phyloP scores from a whole-genome alignment of 805 yeast genomes.

The Saccharomycodes ludwigii region DNA sequence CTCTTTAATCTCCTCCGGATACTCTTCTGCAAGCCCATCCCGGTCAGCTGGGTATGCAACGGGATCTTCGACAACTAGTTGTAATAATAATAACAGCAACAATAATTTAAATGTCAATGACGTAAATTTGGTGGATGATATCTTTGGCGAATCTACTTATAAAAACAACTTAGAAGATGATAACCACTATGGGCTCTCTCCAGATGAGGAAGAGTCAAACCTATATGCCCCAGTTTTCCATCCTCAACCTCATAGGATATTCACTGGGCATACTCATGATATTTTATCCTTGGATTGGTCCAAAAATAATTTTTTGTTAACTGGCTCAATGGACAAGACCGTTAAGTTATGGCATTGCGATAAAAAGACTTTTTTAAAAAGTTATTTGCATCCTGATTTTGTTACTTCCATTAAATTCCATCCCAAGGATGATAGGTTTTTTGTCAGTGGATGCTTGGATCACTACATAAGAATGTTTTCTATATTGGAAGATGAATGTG shows the following conservation, averaged over 20 bases:
- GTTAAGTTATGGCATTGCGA: constrained; percentile 80
- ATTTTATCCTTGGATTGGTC: constrained; percentile 81
- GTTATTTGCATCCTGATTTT: constrained; percentile 66
- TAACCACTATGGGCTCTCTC: too few species aligned
- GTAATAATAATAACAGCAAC: too few species aligned
- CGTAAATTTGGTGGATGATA: too few species aligned
- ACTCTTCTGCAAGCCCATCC: too few species aligned
- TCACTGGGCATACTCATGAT: constrained; percentile 56
- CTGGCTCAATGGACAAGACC: constrained; percentile 78
- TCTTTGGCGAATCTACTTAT: too few species aligned
- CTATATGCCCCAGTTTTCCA: constrained; percentile 70
- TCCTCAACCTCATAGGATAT: constrained; percentile 46
- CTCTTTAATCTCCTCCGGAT: too few species aligned
- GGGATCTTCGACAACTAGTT: too few species aligned
- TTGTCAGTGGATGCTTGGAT: constrained; percentile 71
- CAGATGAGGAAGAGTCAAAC: constrained; percentile 7
- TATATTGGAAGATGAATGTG: constrained; percentile 56
- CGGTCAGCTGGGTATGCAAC: too few species aligned
- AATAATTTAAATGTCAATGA: too few species aligned
- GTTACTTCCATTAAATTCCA: constrained; percentile 74
- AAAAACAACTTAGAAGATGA: too few species aligned
- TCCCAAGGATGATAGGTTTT: constrained; percentile 78
- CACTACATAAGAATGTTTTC: constrained; percentile 73
- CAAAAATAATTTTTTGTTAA: constrained; percentile 63
- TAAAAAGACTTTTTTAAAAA: constrained; percentile 45